Conservation (phyloP, 2,329 filamentous ascomycete genomes). For the Calonectria pauciramosa region DNA sequence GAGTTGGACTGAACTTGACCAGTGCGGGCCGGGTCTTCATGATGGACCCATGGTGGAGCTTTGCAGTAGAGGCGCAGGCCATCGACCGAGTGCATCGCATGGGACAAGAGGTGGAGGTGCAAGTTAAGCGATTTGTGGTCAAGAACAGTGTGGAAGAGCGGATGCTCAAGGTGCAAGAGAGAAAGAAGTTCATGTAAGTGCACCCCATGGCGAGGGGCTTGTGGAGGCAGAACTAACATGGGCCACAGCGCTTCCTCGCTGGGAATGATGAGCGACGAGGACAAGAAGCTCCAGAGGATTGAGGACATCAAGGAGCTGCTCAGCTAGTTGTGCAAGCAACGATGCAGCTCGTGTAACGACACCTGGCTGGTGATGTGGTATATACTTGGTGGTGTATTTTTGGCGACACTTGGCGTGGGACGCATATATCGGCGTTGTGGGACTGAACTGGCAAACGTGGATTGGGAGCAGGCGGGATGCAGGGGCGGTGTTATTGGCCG, state of each 20-base stretch:
- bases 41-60: constrained; percentile 99
- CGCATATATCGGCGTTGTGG: constrained; percentile 34
- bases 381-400: constrained; percentile 12
- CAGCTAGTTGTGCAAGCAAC: constrained; percentile 59
- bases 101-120: constrained; percentile 90
- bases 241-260: constrained; percentile 84
- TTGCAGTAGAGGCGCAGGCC: constrained; percentile 94
- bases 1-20: constrained; percentile 93
- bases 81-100: constrained; percentile 98
- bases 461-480: constrained; percentile 13
- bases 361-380: constrained; percentile 2
- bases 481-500: constrained; percentile 21
- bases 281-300: constrained; percentile 89
- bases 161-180: constrained; percentile 93
- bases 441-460: constrained; percentile 22
- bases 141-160: constrained; percentile 93
- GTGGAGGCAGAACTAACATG: constrained; percentile 19
- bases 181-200: constrained; percentile 95
- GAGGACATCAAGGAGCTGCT: constrained; percentile 95
- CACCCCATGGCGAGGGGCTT: neutral
- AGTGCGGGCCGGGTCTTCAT: constrained; percentile 92
- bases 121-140: constrained; percentile 89
- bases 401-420: constrained; percentile 13
- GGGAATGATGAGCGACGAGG: constrained; percentile 95
- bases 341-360: neutral